Percentiles rank a stretch among this genome's conserved stretches.
These are phyloP conservation scores for Didymella keratinophila DNA, from an alignment of 2,329 filamentous ascomycete species.

Conservation along the genomic window DNA sequence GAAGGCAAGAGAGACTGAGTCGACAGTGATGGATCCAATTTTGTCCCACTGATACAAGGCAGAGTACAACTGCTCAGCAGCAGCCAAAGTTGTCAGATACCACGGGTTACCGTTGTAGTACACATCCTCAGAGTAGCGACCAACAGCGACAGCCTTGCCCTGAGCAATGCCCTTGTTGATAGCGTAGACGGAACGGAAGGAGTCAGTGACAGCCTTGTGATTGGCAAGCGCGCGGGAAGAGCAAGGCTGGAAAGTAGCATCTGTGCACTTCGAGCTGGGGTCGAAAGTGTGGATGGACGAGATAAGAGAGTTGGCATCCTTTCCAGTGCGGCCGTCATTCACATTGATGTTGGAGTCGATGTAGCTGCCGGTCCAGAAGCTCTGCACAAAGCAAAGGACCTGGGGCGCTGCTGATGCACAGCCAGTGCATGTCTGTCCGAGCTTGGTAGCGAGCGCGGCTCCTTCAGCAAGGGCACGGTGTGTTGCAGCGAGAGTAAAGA, in stretches of 20 bases:
- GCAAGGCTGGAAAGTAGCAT: slow-evolving; percentile 79
- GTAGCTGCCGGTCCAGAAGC: slow-evolving; percentile 74
- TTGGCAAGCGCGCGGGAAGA: slow-evolving; percentile 68
- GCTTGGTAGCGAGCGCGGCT: slow-evolving; percentile 67
- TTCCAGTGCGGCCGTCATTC: slow-evolving; percentile 69
- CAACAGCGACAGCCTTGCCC: slow-evolving; percentile 63
- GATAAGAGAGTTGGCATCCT: slow-evolving; percentile 74
- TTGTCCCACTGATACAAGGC: slow-evolving; percentile 75
- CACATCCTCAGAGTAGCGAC: slow-evolving; percentile 62
- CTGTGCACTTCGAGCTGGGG: slow-evolving; percentile 69
- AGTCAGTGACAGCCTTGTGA: slow-evolving; percentile 77
- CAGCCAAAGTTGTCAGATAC: slow-evolving; percentile 77
- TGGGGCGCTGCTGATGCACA: slow-evolving; percentile 73
- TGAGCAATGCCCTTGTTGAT: slow-evolving; percentile 72
- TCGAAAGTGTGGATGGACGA: slow-evolving; percentile 70
- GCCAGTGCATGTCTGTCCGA: slow-evolving; percentile 67
- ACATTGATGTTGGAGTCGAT: slow-evolving; percentile 71
- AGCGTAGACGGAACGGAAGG: slow-evolving; percentile 74
- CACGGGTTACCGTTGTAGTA: slow-evolving; percentile 85
- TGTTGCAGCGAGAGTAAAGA: slow-evolving; percentile 76
- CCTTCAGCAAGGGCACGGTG: slow-evolving; percentile 73
- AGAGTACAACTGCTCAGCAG: slow-evolving; percentile 81
- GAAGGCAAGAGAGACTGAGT: slow-evolving; percentile 71
- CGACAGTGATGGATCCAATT: slow-evolving; percentile 69
- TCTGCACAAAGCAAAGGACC: slow-evolving; percentile 75